Percentiles rank a stretch among this genome's conserved stretches.
phyloP scores from a whole-genome alignment of 345 rosid species.

The Aquilaria sinensis region DNA sequence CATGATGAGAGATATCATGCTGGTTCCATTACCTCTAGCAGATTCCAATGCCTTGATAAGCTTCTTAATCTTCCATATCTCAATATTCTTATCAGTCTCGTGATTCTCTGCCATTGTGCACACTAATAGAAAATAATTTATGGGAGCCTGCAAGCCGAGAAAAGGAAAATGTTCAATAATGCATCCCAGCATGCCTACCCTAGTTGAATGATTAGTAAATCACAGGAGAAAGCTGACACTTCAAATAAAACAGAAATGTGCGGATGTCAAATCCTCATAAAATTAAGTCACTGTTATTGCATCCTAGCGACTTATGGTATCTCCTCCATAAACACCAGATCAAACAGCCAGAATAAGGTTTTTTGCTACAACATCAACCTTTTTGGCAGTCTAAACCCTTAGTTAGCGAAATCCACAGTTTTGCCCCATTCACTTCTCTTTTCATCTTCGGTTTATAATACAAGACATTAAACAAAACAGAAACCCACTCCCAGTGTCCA shows the following conservation, averaged over 20 bases:
- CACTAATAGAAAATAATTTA: neutral
- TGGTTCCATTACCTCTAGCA: constrained; percentile 91
- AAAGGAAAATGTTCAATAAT: neutral
- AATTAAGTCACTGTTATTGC: neutral
- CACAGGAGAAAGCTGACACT: neutral
- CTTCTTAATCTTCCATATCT: constrained; percentile 94
- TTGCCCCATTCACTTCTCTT: too few relatives aligned
- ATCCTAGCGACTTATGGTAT: too few relatives aligned
- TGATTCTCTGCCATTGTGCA: constrained; percentile 38
- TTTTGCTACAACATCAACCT: too few relatives aligned
- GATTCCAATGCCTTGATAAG: constrained; percentile 83
- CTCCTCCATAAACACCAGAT: too few relatives aligned
- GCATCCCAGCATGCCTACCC: neutral
- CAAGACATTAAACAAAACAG: too few relatives aligned
- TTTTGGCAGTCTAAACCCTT: too few relatives aligned
- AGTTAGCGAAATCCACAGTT: too few relatives aligned
- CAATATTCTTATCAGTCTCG: constrained; percentile 80
- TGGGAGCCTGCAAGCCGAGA: neutral
- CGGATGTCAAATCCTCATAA: neutral
- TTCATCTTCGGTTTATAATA: too few relatives aligned
- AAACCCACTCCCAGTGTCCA: too few relatives aligned
- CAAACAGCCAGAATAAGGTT: too few relatives aligned
- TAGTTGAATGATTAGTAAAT: neutral
- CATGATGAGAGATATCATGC: constrained; percentile 97
- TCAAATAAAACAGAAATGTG: neutral